These are phyloP conservation scores for Cutaneotrichosporon sp. DNA, from an alignment of 1,284 basidiomycete species.

Conservation along the genomic window DNA sequence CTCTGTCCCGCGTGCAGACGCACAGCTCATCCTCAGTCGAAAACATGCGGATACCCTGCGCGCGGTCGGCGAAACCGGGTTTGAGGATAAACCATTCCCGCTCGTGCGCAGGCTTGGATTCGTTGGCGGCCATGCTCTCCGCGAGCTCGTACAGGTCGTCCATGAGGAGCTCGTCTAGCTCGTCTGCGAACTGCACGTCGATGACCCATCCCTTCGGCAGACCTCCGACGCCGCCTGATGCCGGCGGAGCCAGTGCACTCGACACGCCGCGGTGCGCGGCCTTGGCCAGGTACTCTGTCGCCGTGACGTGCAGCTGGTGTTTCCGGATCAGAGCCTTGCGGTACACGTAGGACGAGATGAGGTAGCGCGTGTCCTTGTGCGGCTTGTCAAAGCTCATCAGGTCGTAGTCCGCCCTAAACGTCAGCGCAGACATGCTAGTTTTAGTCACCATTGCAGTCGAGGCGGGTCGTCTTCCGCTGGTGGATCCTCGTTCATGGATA, in stretches of 20 bases:
- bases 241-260: conserved; percentile 9
- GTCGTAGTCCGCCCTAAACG: conserved; percentile 58
- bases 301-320: conserved; percentile 77
- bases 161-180: conserved; percentile 86
- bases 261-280: conserved; percentile 45
- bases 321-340: conserved; percentile 92
- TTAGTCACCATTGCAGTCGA: conserved; percentile 43
- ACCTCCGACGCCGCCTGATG: conserved; percentile 40
- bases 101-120: conserved; percentile 29
- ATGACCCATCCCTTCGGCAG: conserved; percentile 80
- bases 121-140: conserved; percentile 55
- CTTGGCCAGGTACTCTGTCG: conserved; percentile 71
- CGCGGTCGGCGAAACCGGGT: conserved; percentile 94
- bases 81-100: conserved; percentile 87
- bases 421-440: conserved; percentile 26
- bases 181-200: conserved; percentile 86
- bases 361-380: conserved; percentile 49
- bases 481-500: conserved; percentile 33
- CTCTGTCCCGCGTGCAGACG: conserved; percentile 8
- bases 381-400: conserved; percentile 69
- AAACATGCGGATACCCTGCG: conserved; percentile 91
- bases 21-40: conserved; percentile 65
- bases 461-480: conserved; percentile 33
- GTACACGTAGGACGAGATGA: conserved; percentile 82
- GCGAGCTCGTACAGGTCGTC: conserved; percentile 91